These are phyloP conservation scores for Draba incana DNA, from an alignment of 345 rosid species.

Conservation along the genomic window DNA sequence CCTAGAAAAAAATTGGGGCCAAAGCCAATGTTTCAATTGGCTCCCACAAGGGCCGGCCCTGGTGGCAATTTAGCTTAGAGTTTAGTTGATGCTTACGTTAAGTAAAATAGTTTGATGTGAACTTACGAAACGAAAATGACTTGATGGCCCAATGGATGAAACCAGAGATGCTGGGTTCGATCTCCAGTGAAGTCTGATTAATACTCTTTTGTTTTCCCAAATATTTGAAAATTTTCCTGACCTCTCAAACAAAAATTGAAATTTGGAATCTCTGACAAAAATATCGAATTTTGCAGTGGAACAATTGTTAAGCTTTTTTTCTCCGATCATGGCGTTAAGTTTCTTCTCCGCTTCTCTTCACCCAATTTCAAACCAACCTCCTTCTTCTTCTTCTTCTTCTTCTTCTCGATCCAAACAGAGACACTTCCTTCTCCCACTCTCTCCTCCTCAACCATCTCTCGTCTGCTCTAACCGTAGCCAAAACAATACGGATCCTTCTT, in stretches of 20 bases:
- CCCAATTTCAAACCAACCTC: constrained; percentile 25
- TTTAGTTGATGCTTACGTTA: no score
- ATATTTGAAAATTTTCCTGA: constrained; percentile 20
- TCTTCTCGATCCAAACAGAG: constrained; percentile 25
- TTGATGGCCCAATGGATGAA: constrained; percentile 89
- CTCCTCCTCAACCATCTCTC: constrained; percentile 36
- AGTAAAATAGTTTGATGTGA: no score
- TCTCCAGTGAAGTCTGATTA: constrained; percentile 78
- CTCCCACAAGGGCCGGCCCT: no score
- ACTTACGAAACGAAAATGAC: constrained; percentile 38
- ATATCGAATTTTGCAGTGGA: constrained; percentile 7
- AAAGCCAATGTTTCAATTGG: no score
- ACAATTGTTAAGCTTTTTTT: not conserved
- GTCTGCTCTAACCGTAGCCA: constrained; percentile 50
- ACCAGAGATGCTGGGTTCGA: constrained; percentile 90
- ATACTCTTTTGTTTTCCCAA: not conserved
- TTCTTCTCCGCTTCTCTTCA: constrained; percentile 45
- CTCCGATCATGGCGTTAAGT: constrained; percentile 29
- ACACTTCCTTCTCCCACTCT: constrained; percentile 15
- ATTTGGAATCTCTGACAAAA: not conserved
- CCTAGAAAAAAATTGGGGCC: no score
- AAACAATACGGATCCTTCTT: constrained; percentile 43
- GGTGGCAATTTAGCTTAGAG: no score
- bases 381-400: no score
- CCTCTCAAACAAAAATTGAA: constrained; percentile 26